Evolutionary conservation across 176 grass and related monocot species (phyloP), one percentile per base, ranked within the genome.

Genomic region (Dendrocalamus sinicus): DNA sequence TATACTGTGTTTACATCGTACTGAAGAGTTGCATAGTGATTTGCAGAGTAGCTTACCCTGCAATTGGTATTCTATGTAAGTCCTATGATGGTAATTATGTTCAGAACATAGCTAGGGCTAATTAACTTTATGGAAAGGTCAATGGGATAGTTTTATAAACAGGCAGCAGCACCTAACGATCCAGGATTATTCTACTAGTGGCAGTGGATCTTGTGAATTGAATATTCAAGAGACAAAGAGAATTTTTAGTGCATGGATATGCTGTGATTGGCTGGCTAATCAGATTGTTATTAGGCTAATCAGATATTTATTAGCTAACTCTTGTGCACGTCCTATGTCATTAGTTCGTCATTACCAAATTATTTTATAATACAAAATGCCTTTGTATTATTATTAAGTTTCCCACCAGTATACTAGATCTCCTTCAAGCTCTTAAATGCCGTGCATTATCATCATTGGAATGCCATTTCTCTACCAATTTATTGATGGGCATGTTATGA

Each of bases 211-310:
- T n/a, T 82, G 61, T 78, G 51, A 63, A 80, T 90, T 80, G 47
- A 84, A 82, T 87, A 90, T 74, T 81, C 58, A 39, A 74, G 85
- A 70, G 82, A 78, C 85, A 79, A 70, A 79, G 41, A 61, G 85
- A 88, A 85, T 87, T 90, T 84, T 70, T 72, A 52, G 71, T 35
- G 46, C 24, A 39, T 72, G 32, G 69, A 72, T 81, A 73, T 79
- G 77, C 73, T 83, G 77, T 90, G 78, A 93, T 83, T 90, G 73
- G 85, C 67, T 93, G 85, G 72, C 85, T 81, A 85, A 78, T 65
- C 32, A 26, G 67, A 81, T 65, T 44, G 67, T 57, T 69, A 81
- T 82, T 61, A 64, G 59, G 19, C 37, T 40, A 90, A 81, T 57
- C 37, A 4, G 35, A 69, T 76, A 12, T 75, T 54, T 76, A 59